These are phyloP conservation scores for Aphanomyces astaci DNA, from an alignment of 352 stramenopile genomes.

Conservation along the genomic window DNA sequence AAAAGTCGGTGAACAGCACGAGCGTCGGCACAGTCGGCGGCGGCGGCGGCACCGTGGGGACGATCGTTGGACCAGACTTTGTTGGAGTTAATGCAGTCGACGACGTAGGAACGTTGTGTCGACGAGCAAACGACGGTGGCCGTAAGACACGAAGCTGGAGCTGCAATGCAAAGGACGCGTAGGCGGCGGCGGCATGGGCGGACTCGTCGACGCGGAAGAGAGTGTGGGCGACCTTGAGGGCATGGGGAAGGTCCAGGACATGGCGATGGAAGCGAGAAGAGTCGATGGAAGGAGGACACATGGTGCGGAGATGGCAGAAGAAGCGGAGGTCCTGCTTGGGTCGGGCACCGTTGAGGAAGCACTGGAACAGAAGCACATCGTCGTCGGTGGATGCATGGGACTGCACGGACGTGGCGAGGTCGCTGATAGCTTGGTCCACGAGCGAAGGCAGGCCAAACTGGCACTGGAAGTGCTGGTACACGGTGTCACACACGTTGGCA, in stretches of 20 bases:
- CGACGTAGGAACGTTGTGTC: background rate
- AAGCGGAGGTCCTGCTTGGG: slow-evolving; percentile 54
- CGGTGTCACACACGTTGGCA: slow-evolving; percentile 1
- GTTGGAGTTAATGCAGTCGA: background rate
- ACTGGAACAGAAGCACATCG: slow-evolving; percentile 52
- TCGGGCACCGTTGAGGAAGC: slow-evolving; percentile 41
- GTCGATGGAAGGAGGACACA: slow-evolving; percentile 35
- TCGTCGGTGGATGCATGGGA: slow-evolving; percentile 37
- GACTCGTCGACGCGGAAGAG: slow-evolving; percentile 41
- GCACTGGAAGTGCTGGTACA: slow-evolving; percentile 57
- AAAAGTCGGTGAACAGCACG: slow-evolving; percentile 12
- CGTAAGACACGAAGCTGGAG: background rate
- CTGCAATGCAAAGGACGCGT: background rate
- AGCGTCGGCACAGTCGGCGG: background rate
- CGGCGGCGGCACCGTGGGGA: background rate
- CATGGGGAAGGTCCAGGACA: slow-evolving; percentile 38
- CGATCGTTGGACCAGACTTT: background rate
- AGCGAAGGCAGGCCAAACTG: slow-evolving; percentile 46
- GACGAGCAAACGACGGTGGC: background rate
- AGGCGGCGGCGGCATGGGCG: background rate
- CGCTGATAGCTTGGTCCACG: slow-evolving; percentile 38
- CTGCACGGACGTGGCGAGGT: slow-evolving; percentile 30
- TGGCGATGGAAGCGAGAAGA: slow-evolving; percentile 41
- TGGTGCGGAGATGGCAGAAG: slow-evolving; percentile 38
- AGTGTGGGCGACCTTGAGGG: slow-evolving; percentile 34